Evolutionary conservation across 768 basidiomycete genomes (phyloP), one percentile per base, ranked within the genome.

Genomic region (Serendipita indica): DNA sequence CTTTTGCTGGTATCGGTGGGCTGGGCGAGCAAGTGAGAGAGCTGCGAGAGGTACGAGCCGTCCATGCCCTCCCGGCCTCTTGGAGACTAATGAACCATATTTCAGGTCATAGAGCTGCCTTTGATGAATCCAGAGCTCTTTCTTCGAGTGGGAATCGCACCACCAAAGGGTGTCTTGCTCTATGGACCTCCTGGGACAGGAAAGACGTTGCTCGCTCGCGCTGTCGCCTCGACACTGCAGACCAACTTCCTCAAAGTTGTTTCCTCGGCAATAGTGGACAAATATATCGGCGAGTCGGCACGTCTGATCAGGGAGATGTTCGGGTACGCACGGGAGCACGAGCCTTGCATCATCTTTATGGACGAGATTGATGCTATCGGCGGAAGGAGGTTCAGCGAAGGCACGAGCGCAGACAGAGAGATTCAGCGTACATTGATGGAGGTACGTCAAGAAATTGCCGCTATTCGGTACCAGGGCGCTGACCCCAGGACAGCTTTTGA

Each of bases 201-300:
- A 16, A 98, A 98, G 74, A 98, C 93, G 0, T 79, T 97, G 3
- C 80, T 97, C 18, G 94, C 94, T 2, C 78, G 92, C 61, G 94
- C 94, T 0, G 91, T 94, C 7, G 94, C 94, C n/a, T 91, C 91
- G 16, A 94, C 87, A 2, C 77, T 94, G 27, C 79, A 88, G 65
- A 97, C 93, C 59, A 97, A 98, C 69, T 98, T 99, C 76, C 80
- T 98, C 49, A 98, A 98, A 71, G 94, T 99, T 57, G 96, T 98
- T 52, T 93, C 92, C 2, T 96, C 91, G 22, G 96, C 96, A 14
- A 97, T 99, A 65, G 88, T 98, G 62, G 85, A 92, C 75, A 92
- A 98, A 72, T 99, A 98, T 69, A 98, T 99, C 49, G 96, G 96
- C 65, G 96, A 98, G 74, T 91, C 88, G 60, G 96, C 96, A 18